Base-by-base conservation (phyloP, 106 monocot genomes). In the Phalaenopsis equestris region DNA sequence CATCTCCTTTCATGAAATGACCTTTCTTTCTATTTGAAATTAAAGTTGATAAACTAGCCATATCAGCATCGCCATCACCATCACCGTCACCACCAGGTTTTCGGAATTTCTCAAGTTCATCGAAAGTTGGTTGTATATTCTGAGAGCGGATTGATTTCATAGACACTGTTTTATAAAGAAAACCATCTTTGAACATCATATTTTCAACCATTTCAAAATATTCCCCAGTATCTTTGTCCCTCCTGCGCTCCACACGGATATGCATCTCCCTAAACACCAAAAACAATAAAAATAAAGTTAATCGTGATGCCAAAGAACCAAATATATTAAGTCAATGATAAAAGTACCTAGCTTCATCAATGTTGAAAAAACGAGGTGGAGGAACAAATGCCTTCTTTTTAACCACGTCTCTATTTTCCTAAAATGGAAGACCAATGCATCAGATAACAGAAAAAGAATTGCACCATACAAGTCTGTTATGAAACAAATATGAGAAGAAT, bases 11-110 rank as follows among this genome's bases (percentile, higher is more conserved):
- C 90, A 99, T 83, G 77, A 99, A 99, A 73, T 99, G 95, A 1
- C 99, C 99, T 77, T 99, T 99, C 86, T 99, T 99, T 84, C 99
- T 88, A 65, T 95, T 99, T 73, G 95, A 85, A 85, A 99, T 95
- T 75, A 95, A 90, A 46, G 93, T 90, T 23, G 99, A 91, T 78
- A 93, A 82, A 85, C 93, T 93, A 75, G 87, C 88, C 61, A 91
- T 41, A 70, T 99, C 94, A 61, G 61, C 61, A 61, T 61, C 61
- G 4, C 57, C 57, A 61, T 61, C 70, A n/a, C 85, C 91, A 84
- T 92, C 90, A 11, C 77, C 87, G 82, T 95, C 95, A 78, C 91
- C 99, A 8, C 93, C 93, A 78, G 99, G 99, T 81, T 88, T 90
- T 41, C 86, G 82, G 68, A 99, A 95, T 82, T 95, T 99, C 82